These are phyloP conservation scores for Pyrenophora seminiperda DNA, from an alignment of 2,329 filamentous ascomycete species.

Conservation along the genomic window DNA sequence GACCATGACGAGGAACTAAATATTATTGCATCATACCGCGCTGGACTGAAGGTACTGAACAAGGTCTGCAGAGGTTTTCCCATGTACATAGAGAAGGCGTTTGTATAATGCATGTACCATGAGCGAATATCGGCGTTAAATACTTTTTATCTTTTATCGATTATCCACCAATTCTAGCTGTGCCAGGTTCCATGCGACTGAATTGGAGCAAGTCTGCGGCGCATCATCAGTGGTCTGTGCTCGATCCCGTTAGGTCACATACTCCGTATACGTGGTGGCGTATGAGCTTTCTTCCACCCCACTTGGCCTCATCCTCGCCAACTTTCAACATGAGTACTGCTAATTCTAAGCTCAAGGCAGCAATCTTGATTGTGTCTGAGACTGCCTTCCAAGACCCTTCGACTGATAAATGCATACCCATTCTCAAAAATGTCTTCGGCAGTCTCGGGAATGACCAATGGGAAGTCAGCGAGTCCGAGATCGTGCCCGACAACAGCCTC, in stretches of 20 bases:
- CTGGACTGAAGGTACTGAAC: slow-evolving; percentile 8
- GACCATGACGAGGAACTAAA: slow-evolving; percentile 6
- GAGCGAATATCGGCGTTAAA: slow-evolving; percentile 37
- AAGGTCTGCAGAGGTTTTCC: slow-evolving; percentile 26
- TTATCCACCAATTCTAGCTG: not conserved
- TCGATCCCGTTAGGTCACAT: not conserved
- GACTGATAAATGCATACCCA: slow-evolving; percentile 73
- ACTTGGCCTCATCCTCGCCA: slow-evolving; percentile 19
- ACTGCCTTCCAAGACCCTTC: slow-evolving; percentile 81
- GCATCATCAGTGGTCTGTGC: slow-evolving; percentile 28
- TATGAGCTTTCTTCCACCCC: slow-evolving; percentile 27
- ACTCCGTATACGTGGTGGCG: slow-evolving; percentile 18
- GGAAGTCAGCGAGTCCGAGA: slow-evolving; percentile 70
- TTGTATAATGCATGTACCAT: slow-evolving; percentile 49
- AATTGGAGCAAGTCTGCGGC: slow-evolving; percentile 7
- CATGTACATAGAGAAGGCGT: slow-evolving; percentile 38
- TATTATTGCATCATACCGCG: slow-evolving; percentile 19
- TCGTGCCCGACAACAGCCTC: slow-evolving; percentile 76
- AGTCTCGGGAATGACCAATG: slow-evolving; percentile 72
- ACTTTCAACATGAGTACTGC: slow-evolving; percentile 35
- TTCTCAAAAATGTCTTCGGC: slow-evolving; percentile 71
- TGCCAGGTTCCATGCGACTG: not conserved
- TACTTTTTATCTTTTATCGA: slow-evolving; percentile 23
- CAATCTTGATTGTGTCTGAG: slow-evolving; percentile 86
- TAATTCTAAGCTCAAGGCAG: slow-evolving; percentile 65